These are phyloP conservation scores for Aspergillus quadrilineatus DNA, from an alignment of 2,329 filamentous ascomycete genomes.

Conservation along the genomic window DNA sequence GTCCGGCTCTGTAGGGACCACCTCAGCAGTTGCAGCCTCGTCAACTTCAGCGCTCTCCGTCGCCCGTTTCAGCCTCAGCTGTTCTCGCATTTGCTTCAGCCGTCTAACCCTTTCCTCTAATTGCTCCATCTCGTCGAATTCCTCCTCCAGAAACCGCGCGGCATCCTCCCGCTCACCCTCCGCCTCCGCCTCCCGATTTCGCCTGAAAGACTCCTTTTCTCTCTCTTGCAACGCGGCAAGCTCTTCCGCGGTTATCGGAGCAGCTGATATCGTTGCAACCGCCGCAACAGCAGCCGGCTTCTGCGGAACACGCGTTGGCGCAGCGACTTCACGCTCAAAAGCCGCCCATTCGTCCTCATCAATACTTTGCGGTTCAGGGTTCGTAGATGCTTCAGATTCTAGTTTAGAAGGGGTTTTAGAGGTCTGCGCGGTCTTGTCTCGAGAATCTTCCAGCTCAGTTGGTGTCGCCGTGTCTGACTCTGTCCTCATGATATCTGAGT, in stretches of 20 bases:
- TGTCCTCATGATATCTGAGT: constrained; percentile 21
- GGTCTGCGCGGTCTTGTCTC: constrained; percentile 11
- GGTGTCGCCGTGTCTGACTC: constrained; percentile 19
- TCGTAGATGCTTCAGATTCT: constrained; percentile 11
- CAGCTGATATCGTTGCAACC: constrained; percentile 65
- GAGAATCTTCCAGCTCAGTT: constrained; percentile 13
- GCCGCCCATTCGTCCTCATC: constrained; percentile 84
- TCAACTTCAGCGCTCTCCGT: constrained; percentile 30
- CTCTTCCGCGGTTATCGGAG: constrained; percentile 65
- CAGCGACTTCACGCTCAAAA: constrained; percentile 78
- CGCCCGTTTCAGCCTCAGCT: constrained; percentile 52
- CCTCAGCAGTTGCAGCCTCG: constrained; percentile 20
- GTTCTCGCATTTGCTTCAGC: constrained; percentile 70
- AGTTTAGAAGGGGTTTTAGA: constrained; percentile 11
- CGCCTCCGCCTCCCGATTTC: constrained; percentile 51
- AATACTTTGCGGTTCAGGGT: constrained; percentile 36
- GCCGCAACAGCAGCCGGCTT: constrained; percentile 33
- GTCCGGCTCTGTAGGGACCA: constrained; percentile 26
- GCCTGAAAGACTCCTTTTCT: constrained; percentile 44
- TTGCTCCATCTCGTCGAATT: constrained; percentile 80
- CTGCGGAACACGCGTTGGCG: constrained; percentile 36
- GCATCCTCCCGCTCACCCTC: constrained; percentile 77
- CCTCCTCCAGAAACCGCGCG: constrained; percentile 67
- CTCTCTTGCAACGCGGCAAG: constrained; percentile 55
- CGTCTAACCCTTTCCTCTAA: constrained; percentile 69